Base-by-base conservation (phyloP, 225 moss, liverwort and hornwort species). In the Antitrichia curtipendula region DNA sequence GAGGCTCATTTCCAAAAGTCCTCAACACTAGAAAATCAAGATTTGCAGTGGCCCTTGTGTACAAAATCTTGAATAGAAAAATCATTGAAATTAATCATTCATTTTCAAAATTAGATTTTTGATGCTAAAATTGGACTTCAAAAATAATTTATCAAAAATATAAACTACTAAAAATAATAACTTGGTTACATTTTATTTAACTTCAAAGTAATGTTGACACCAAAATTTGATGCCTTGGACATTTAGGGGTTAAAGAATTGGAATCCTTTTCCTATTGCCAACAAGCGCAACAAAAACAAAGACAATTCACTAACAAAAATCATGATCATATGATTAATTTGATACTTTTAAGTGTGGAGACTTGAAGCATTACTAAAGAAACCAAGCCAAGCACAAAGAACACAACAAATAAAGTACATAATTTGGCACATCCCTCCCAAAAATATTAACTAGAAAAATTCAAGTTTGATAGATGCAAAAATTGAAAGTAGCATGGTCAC, bases 391-490 rank as follows among this genome's bases (percentile, higher is more conserved):
- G 2, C 41, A 43, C 3, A 72, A 72, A 72, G 7, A 45, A 45
- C 2, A 10, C 0, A 0, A 0, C 6, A 12, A 45, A 45, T 18
- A 29, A 47, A 47, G 18, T 72, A 29, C 4, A 47, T 49, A 19
- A 47, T 49, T 73, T 73, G 49, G 47, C 7, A 47, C 19, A 31
- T 31, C 7, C 2, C 7, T 73, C 7, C 2, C 1, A 1, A 7
- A 43, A 43, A 71, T 16, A 16, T 45, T 27, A 8, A 24, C 5
- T 14, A 24, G 24, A 4, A 24, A 41, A 38, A 43, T 27, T 16
- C 6, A 71, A 43, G 6, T 45, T 72, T 16, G 28, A 10, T 45
- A 17, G 28, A 16, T 45, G 10, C 10, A 28, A 6, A 72, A 43
- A 71, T 28, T 28, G 5, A 72, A 45, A 16, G 10, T 45, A 43